Base-by-base conservation (phyloP, 176 grass and related monocot species). In the Lolium multiflorum region DNA sequence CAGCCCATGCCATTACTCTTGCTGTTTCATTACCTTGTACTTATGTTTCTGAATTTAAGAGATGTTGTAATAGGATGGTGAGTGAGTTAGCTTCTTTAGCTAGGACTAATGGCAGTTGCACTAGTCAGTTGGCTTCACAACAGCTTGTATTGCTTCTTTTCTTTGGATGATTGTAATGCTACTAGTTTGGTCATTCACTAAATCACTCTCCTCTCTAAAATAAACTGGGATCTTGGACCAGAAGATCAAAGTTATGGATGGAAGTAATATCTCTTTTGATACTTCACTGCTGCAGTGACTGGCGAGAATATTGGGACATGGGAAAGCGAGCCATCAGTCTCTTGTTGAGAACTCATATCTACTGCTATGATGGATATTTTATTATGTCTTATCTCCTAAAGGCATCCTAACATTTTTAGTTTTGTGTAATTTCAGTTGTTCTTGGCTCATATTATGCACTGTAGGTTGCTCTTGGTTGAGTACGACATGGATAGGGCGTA, bases 361-460 rank as follows among this genome's bases (percentile, higher is more conserved):
- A 75, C 13, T 28, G 22, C n/a, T 13, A 75, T 51, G 46, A 50
- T 50, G 7, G 46, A 74, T 3, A 12, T 7, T 51, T 47, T 73
- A 14, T 17, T n/a, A 50, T 22, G 13, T 51, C 22, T 14, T 28
- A 28, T 28, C 46, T 74, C 71, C 71, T 13, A 26, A 63, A 39
- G 52, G 16, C 56, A 13, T 28, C 31, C 22, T 51, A 4, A 11
- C 11, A 66, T 17, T 77, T 35, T 21, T 50, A 49, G 14, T 86
- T 86, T 8, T 39, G 18, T 73, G 4, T 46, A 44, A 74, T 65
- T 65, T 84, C 26, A 9, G n/a, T 88, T 48, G 5, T 14, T 84
- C 25, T 50, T 58, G 21, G 16, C 49, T 61, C 73, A 43, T 26
- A 4, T 73, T 64, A 37, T 61, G 57, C 3, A 17, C 24, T 57